Conservation (phyloP, 2,329 filamentous ascomycete species). For the Pleurostoma richardsiae region DNA sequence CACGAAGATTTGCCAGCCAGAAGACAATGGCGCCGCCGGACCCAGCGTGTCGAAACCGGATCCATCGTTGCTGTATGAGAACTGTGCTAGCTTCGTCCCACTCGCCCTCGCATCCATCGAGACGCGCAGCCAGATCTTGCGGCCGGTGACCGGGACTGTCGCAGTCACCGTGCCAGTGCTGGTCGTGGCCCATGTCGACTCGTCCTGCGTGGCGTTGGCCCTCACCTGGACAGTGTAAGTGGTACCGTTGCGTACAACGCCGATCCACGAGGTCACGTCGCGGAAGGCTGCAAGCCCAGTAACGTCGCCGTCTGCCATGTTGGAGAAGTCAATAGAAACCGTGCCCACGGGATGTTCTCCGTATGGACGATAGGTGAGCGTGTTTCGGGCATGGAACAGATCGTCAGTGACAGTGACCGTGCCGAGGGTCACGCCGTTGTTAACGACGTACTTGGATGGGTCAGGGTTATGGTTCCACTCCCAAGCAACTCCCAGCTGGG, state of each 20-base stretch:
- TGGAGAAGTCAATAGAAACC: constrained; percentile 40
- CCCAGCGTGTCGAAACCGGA: constrained; percentile 26
- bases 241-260: constrained; percentile 33
- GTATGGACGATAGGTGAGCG: constrained; percentile 39
- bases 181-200: constrained; percentile 23
- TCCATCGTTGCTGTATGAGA: constrained; percentile 40
- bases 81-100: constrained; percentile 19
- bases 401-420: constrained; percentile 48
- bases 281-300: constrained; percentile 48
- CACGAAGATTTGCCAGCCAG: constrained; percentile 40
- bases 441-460: constrained; percentile 34
- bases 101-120: constrained; percentile 25
- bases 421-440: constrained; percentile 37
- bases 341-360: constrained; percentile 42
- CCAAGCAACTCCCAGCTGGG: constrained; percentile 38
- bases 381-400: constrained; percentile 41
- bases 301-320: constrained; percentile 45
- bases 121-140: constrained; percentile 29
- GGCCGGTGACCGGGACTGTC: constrained; percentile 5
- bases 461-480: constrained; percentile 63
- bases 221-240: constrained; percentile 21
- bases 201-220: constrained; percentile 19
- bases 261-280: constrained; percentile 48
- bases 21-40: constrained; percentile 27
- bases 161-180: constrained; percentile 21